Conservation (phyloP, 208 protist genomes). For the Polymyxa betae region DNA sequence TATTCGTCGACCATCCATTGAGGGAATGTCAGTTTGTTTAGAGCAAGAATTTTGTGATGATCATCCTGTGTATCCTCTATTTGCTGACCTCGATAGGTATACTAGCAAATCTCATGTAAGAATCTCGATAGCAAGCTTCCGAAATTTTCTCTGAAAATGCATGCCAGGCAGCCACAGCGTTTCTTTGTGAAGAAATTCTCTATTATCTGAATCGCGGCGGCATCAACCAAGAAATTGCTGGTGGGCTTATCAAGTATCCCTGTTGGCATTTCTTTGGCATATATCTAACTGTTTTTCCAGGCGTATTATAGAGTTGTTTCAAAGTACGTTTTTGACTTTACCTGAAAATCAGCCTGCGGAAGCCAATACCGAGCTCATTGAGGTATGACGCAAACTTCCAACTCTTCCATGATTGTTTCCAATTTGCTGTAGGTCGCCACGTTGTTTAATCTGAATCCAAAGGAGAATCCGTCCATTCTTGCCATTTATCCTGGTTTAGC, state of each 20-base stretch:
- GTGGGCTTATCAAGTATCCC: background rate
- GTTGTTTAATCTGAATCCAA: no score
- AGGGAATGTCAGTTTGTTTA: background rate
- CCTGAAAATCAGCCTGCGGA: background rate
- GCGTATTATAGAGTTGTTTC: background rate
- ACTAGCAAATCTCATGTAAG: background rate
- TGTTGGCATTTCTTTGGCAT: background rate
- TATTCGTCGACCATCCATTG: background rate
- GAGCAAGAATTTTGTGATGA: background rate
- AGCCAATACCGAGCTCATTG: background rate
- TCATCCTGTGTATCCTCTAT: background rate
- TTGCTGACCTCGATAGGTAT: background rate
- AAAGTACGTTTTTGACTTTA: background rate
- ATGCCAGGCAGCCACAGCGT: background rate
- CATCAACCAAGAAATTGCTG: background rate
- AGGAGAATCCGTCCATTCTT: background rate
- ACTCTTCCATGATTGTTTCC: no score
- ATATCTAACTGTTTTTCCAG: background rate
- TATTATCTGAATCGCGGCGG: background rate
- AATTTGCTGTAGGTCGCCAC: no score
- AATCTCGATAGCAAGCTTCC: background rate
- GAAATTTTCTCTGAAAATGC: background rate
- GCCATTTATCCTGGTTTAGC: background rate
- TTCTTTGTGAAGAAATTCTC: background rate
- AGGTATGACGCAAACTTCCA: no score